A percentile compares a stretch with the other conserved stretches of the same genome.
Evolutionary conservation across 2,329 filamentous ascomycete genomes (phyloP).

Genomic region (Colletotrichum salicis): DNA sequence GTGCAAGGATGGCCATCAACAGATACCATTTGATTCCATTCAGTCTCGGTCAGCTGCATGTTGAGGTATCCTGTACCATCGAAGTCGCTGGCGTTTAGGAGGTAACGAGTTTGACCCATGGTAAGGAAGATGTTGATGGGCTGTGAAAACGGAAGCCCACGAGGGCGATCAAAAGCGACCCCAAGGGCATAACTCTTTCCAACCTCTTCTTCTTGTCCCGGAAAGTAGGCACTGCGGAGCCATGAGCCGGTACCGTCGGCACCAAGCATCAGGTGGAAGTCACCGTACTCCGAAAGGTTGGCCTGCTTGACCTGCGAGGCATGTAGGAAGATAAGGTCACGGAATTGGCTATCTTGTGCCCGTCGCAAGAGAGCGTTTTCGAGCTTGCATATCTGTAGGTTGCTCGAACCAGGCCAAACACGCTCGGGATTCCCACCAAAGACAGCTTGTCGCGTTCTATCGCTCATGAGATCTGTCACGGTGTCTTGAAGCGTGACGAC

Average conservation of each 20-base stretch:
- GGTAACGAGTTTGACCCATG: slow-evolving; percentile 47
- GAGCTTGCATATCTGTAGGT: slow-evolving; percentile 50
- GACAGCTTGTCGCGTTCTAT: slow-evolving; percentile 42
- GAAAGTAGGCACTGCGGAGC: slow-evolving; percentile 46
- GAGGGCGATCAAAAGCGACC: slow-evolving; percentile 46
- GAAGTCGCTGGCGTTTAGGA: slow-evolving; percentile 48
- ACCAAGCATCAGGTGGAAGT: slow-evolving; percentile 48
- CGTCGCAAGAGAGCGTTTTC: slow-evolving; percentile 47
- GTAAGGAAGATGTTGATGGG: slow-evolving; percentile 49
- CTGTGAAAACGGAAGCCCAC: slow-evolving; percentile 47
- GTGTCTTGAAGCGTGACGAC: slow-evolving; percentile 49
- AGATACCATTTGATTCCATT: slow-evolving; percentile 47
- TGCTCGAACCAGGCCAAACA: slow-evolving; percentile 49
- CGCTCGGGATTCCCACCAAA: slow-evolving; percentile 45
- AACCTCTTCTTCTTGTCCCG: slow-evolving; percentile 46
- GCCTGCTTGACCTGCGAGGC: slow-evolving; percentile 44
- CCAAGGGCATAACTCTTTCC: slow-evolving; percentile 48
- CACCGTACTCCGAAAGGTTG: slow-evolving; percentile 43
- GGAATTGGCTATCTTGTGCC: slow-evolving; percentile 45
- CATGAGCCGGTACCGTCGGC: slow-evolving; percentile 49
- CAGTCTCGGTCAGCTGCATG: slow-evolving; percentile 49
- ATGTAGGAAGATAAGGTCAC: slow-evolving; percentile 45
- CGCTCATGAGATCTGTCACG: slow-evolving; percentile 44
- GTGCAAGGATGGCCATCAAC: slow-evolving; percentile 45
- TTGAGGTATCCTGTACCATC: slow-evolving; percentile 48